Base-by-base conservation (phyloP, 1,139 yeast species). In the Scheffersomyces lignicola region DNA sequence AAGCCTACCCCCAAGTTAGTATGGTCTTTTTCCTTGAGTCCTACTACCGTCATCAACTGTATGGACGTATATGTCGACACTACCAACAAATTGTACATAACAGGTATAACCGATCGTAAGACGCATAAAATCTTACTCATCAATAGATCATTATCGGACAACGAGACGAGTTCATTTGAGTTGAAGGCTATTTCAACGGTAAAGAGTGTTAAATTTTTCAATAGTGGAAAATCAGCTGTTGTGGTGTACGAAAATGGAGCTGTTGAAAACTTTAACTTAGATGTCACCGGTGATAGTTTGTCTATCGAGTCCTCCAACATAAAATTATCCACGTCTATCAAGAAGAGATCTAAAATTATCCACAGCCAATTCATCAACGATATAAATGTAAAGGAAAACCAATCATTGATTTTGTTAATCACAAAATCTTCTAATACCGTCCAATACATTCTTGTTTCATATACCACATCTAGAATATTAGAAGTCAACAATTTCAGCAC, bases 1-100 rank as follows among this genome's bases (percentile, higher is more conserved):
- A 79, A 78, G 48, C 96, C 96, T 24, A 79, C 94, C 9, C 96
- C 96, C 10, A 83, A 79, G 51, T 64, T 86, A 47, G 64, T 79
- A 29, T 84, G 92, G 84, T 79, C 88, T 1, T 73, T 76, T 51
- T 78, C 92, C 4, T 67, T 85, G 26, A 75, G 88, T 4, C 92
- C 92, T 4, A 69, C 75, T 9, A 68, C 78, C 18, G 44, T 61
- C 1, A 73, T 83, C 15, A 66, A 65, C 39, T 63, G 70, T 40
- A 58, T 72, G 58, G 75, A 62, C 37, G 68, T 68, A 20, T 25
- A 30, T 12, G 7, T 5, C 11, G 18, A 3, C 1, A 11, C 7
- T 7, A 47, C 47, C 25, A 41, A 56, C 31, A 56, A 57, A 36
- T 52, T 51, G 24, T 69, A 63, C 49, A 63, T 63, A 8, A 62